A percentile compares a stretch with the other conserved stretches of the same genome.
Conservation (phyloP, 116 monocot species). For the Cymodocea nodosa region DNA sequence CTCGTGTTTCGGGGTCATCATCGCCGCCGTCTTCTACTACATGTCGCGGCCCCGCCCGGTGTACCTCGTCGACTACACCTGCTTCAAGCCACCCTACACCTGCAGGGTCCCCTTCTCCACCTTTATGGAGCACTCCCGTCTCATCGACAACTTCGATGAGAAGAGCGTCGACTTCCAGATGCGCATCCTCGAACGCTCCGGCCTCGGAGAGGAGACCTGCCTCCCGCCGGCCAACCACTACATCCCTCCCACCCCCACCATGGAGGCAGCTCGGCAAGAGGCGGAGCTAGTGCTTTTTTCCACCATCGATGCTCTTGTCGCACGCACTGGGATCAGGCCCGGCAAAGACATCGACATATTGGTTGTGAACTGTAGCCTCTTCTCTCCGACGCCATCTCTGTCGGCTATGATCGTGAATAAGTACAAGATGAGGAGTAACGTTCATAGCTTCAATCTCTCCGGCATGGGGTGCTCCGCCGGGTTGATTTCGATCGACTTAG, state of each 20-base stretch:
- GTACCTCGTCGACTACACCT: slow-evolving; percentile 13
- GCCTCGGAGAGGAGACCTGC: slow-evolving; percentile 11
- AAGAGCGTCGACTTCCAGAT: slow-evolving; percentile 19
- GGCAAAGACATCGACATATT: slow-evolving; percentile 32
- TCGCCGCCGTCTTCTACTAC: slow-evolving; percentile 4
- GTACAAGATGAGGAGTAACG: slow-evolving; percentile 20
- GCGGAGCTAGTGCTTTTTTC: slow-evolving; percentile 12
- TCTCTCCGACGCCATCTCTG: slow-evolving; percentile 53
- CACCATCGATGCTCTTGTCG: slow-evolving; percentile 9
- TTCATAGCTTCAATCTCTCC: slow-evolving; percentile 21
- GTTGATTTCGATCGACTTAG: slow-evolving; percentile 15
- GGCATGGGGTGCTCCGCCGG: slow-evolving; percentile 26
- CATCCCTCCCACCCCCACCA: slow-evolving; percentile 9
- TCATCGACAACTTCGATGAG: slow-evolving; percentile 6
- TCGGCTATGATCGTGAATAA: slow-evolving; percentile 32
- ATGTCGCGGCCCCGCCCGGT: slow-evolving; percentile 8
- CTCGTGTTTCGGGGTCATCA: not conserved
- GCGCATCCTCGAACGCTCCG: slow-evolving; percentile 14
- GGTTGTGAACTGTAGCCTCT: slow-evolving; percentile 49
- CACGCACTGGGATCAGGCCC: not conserved
- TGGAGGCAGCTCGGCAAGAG: slow-evolving; percentile 5
- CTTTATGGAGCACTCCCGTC: slow-evolving; percentile 15
- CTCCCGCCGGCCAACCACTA: slow-evolving; percentile 15
- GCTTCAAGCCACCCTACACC: slow-evolving; percentile 11
- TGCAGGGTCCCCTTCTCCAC: slow-evolving; percentile 14